Evolutionary conservation across 768 basidiomycete genomes (phyloP), one percentile per base, ranked within the genome.

Genomic region (Russula griseocarnosa): DNA sequence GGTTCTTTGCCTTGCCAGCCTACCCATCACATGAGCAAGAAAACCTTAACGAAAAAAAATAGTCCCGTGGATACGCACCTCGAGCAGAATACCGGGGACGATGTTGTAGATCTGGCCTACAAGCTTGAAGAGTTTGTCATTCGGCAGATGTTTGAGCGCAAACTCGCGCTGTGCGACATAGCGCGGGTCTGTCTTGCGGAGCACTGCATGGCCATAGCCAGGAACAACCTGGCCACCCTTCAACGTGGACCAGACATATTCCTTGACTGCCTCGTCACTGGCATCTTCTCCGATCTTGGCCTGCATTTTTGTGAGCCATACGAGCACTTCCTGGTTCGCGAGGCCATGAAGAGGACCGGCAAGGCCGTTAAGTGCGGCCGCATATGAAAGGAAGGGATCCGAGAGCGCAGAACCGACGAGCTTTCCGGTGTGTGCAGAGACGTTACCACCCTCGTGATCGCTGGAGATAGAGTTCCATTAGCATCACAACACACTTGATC

Each of bases 401-500:
- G 95, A 95, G 62, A 98, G 88, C 58, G 96, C 95, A 60, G 94
- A 94, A 60, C 92, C 93, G 67, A 95, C 94, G 24, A 94, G 82
- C 76, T 95, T 92, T 62, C 91, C 91, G 24, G 93, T 90, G 80
- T 95, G 93, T 2, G 93, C 94, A 57, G 96, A 98, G 66, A 98
- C 96, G 70, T 98, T 98, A 51, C 96, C 96, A 74, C 96, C 96
- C 77, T 98, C 96, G 78, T 98, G 96, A 73, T 98, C 96, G 74
- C 89, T 88, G 24, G n/a, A n/a, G n/a, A n/a, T n/a, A 26, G 28
- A 50, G 14, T 63, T 55, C 57, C 46, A 16, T 40, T 11, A 50
- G 8, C 5, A 32, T 30, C 4, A 55, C 58, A 32, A 44, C 1
- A 58, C 50, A n/a, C 22, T 11, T 26, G 22, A 55, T 18, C 42